phyloP scores from a whole-genome alignment of 805 yeast species.

The Spathaspora passalidarum region DNA sequence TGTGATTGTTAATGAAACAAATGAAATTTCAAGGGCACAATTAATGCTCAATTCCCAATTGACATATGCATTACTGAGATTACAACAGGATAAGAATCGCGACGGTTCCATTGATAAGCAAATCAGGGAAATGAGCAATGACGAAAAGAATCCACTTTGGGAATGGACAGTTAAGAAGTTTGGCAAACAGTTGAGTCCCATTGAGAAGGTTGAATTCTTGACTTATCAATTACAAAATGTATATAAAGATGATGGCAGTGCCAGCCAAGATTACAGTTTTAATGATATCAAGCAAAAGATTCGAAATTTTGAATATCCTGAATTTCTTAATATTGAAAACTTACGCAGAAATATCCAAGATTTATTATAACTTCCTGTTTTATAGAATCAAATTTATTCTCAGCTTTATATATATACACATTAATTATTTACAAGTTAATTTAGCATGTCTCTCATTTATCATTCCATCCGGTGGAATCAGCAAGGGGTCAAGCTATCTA shows the following conservation, averaged over 20 bases:
- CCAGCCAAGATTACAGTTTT: background rate
- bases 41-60: conserved; percentile 16
- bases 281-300: conserved; percentile 7
- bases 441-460: no score
- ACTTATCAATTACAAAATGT: conserved; percentile 12
- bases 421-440: conserved; percentile 1
- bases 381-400: background rate
- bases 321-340: conserved; percentile 10
- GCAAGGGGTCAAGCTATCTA: conserved; percentile 12
- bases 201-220: conserved; percentile 19
- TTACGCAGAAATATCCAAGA: conserved; percentile 10
- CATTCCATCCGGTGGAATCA: no score
- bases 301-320: conserved; percentile 12
- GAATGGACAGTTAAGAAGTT: conserved; percentile 15
- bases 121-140: conserved; percentile 2
- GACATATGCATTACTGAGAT: conserved; percentile 3
- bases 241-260: conserved; percentile 1
- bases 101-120: background rate
- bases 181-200: conserved; percentile 14
- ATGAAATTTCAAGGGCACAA: conserved; percentile 20
- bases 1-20: conserved; percentile 18
- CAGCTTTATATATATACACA: background rate
- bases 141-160: conserved; percentile 17
- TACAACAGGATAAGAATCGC: background rate
- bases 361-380: conserved; percentile 3